A percentile compares a stretch with the other conserved stretches of the same genome.
These are phyloP conservation scores for Fonsecaea multimorphosa DNA, from an alignment of 2,329 filamentous ascomycete species.

Conservation along the genomic window DNA sequence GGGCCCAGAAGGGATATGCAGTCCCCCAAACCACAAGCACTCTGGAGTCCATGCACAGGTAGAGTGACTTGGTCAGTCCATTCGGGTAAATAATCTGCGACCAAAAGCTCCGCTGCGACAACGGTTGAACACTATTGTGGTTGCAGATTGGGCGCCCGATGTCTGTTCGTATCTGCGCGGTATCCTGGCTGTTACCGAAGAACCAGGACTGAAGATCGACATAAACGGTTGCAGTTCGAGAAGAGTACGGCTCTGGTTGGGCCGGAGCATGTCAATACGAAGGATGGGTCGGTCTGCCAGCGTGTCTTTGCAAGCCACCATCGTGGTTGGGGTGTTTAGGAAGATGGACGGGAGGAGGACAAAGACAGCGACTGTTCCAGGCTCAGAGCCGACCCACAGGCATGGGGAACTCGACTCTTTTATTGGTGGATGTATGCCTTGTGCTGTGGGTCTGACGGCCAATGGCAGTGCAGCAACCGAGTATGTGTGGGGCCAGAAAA, in stretches of 20 bases:
- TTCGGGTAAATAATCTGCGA: background rate
- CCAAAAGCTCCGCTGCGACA: background rate
- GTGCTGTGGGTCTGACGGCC: background rate
- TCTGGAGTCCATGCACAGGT: background rate
- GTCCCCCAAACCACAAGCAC: background rate
- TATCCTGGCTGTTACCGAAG: background rate
- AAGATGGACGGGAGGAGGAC: background rate
- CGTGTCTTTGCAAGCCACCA: constrained; percentile 17
- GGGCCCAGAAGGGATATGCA: background rate
- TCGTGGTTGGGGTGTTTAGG: background rate
- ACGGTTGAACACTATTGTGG: background rate
- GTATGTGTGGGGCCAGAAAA: background rate
- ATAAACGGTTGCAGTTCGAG: background rate
- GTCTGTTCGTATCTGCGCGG: background rate
- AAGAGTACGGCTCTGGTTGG: background rate
- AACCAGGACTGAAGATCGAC: background rate
- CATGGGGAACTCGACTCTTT: background rate
- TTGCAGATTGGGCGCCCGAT: background rate
- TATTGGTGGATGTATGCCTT: background rate
- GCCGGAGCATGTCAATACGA: background rate
- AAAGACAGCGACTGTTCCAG: background rate
- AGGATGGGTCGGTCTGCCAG: background rate
- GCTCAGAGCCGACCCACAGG: background rate
- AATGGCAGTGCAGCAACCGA: background rate
- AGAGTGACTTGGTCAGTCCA: background rate